These are phyloP conservation scores for Chlorella vulgaris DNA, from an alignment of 139 green algal species.

Conservation along the genomic window DNA sequence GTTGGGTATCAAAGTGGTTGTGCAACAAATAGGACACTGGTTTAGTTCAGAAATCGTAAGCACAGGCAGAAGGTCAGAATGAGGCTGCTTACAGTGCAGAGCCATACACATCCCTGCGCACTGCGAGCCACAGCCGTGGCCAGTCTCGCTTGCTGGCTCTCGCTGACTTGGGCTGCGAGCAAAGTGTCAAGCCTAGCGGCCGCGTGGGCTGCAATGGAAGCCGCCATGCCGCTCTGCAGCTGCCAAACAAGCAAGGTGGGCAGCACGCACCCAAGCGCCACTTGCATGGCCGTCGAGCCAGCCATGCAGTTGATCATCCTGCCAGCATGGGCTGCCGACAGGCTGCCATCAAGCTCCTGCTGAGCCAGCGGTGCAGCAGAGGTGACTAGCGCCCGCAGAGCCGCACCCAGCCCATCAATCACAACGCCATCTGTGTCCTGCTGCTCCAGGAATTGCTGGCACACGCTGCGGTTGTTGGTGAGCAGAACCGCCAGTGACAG, in stretches of 20 bases:
- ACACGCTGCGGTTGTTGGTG: background rate
- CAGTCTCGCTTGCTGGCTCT: no score
- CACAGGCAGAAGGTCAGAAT: no score
- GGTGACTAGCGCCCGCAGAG: background rate
- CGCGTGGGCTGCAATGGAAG: background rate
- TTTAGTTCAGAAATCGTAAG: no score
- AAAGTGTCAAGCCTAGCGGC: no score
- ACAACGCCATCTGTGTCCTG: background rate
- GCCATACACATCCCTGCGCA: background rate
- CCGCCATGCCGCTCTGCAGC: slow-evolving; percentile 12
- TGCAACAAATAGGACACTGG: no score
- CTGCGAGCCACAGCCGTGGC: background rate
- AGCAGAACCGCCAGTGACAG: background rate
- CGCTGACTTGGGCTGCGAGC: no score
- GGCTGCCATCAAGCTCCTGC: background rate
- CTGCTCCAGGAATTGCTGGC: background rate
- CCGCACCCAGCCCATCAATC: background rate
- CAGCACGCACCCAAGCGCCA: slow-evolving; percentile 6
- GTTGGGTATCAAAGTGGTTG: no score
- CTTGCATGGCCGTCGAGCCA: background rate
- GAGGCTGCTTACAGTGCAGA: background rate
- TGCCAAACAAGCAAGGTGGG: slow-evolving; percentile 17
- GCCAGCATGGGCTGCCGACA: background rate
- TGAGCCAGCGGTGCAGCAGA: background rate
- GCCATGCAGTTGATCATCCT: slow-evolving; percentile 1